Conservation (phyloP, 495 filamentous ascomycete species). For the Alectoria sarmentosa region DNA sequence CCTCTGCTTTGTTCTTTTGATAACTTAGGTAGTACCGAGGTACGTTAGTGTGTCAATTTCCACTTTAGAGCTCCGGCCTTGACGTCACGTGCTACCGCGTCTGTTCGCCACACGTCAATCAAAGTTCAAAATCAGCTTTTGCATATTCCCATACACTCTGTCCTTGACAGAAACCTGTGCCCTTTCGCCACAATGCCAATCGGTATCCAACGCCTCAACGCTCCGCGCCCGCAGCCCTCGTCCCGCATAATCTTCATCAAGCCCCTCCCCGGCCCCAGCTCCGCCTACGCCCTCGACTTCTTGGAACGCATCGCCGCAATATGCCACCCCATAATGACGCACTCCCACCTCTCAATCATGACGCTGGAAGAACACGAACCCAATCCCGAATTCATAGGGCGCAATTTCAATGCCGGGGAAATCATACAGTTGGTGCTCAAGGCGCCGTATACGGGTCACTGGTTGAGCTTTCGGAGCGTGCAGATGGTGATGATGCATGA, state of each 20-base stretch:
- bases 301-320: conserved; percentile 72
- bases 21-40: too few species aligned
- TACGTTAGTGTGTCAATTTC: too few species aligned
- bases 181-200: conserved; percentile 32
- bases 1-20: too few species aligned
- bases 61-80: neutral
- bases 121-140: neutral
- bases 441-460: conserved; percentile 44
- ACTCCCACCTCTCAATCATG: conserved; percentile 58
- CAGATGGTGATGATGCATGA: conserved; percentile 84
- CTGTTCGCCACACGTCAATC: neutral
- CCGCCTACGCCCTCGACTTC: conserved; percentile 57
- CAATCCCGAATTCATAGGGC: conserved; percentile 67
- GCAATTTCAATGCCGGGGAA: conserved; percentile 83
- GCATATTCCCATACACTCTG: neutral
- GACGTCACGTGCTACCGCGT: conserved; percentile 15
- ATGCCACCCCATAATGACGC: conserved; percentile 67
- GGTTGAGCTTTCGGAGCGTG: conserved; percentile 69
- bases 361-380: conserved; percentile 70
- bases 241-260: conserved; percentile 75
- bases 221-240: conserved; percentile 57
- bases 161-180: neutral
- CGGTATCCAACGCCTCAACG: conserved; percentile 59
- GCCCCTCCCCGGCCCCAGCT: conserved; percentile 53
- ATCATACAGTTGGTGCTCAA: conserved; percentile 72